Evolutionary conservation across 768 basidiomycete species (phyloP), one percentile per base, ranked within the genome.

Genomic region (Cubamyces lactineus): DNA sequence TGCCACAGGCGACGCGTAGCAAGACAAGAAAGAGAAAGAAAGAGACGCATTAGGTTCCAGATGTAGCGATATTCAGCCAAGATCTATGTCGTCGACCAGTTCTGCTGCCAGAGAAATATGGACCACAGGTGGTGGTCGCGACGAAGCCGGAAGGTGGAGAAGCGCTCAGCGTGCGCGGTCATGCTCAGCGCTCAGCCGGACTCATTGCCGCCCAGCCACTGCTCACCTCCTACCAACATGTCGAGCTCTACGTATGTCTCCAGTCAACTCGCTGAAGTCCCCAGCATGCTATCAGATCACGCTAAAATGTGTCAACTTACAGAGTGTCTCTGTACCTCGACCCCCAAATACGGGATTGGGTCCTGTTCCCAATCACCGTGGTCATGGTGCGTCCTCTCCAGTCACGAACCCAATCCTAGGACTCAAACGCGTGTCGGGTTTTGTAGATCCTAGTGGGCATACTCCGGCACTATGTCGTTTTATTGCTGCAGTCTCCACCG

Each of bases 291-390:
- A 24, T n/a, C 2, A 16, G 26, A 9, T 30, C 2, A 53, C 16
- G 16, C 23, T 50, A 30, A 55, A 13, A 28, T 47, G 43, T 28
- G 26, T 40, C 15, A 2, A 19, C 15, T 3, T n/a, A 16, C 65
- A 81, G 80, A 66, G 73, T 76, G 28, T 83, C 85, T 21, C 73
- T 88, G 28, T 88, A 94, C 76, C 87, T 98, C 50, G 95, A 98
- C 79, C 96, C 95, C 45, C 92, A 95, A 76, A 98, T 98, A 74
- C 86, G 95, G 68, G 94, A 91, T 72, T 92, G 89, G 91, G 88
- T 98, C 46, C 77, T 98, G 61, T 94, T 98, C 77, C 96, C 96
- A 55, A 97, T 98, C 77, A 98, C 95, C 53, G 80, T 97, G 64
- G 94, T 98, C 72, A 97, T 97, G 95, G 96, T 93, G 65, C 69